Conservation (phyloP, 768 basidiomycete species). For the Naematelia encephala region DNA sequence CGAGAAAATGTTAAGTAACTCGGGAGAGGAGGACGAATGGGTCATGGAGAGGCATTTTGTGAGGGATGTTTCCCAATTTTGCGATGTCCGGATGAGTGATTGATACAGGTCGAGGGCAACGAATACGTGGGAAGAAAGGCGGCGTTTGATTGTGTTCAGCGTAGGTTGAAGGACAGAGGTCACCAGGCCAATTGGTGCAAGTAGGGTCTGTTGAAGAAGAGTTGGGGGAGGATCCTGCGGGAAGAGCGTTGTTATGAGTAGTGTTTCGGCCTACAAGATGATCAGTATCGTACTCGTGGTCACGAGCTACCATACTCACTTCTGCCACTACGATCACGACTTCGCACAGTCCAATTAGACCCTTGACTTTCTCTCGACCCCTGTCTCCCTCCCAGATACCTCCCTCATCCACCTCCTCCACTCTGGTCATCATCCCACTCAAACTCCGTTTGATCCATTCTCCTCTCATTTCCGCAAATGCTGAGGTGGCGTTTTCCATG, state of each 20-base stretch:
- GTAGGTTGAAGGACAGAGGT: conserved; percentile 23
- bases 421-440: conserved; percentile 23
- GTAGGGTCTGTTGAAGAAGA: conserved; percentile 23
- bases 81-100: conserved; percentile 20
- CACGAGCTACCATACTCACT: conserved; percentile 24
- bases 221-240: conserved; percentile 23
- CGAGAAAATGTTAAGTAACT: conserved; percentile 13
- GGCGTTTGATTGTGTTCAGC: conserved; percentile 38
- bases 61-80: conserved; percentile 32
- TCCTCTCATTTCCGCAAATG: conserved; percentile 25
- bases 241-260: conserved; percentile 41
- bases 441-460: conserved; percentile 35
- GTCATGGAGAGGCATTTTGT: conserved; percentile 32
- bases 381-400: conserved; percentile 36
- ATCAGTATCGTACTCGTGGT: background rate
- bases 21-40: conserved; percentile 9
- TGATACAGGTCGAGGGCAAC: conserved; percentile 44
- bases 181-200: conserved; percentile 13
- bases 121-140: conserved; percentile 38
- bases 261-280: conserved; percentile 39
- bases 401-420: conserved; percentile 43
- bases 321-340: conserved; percentile 37
- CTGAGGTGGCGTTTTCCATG: conserved; percentile 15
- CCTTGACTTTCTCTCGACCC: conserved; percentile 34
- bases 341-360: conserved; percentile 30